A percentile compares a stretch with the other conserved stretches of the same genome.
phyloP scores from a whole-genome alignment of 2,329 filamentous ascomycete species.

The Alternaria infectoria region DNA sequence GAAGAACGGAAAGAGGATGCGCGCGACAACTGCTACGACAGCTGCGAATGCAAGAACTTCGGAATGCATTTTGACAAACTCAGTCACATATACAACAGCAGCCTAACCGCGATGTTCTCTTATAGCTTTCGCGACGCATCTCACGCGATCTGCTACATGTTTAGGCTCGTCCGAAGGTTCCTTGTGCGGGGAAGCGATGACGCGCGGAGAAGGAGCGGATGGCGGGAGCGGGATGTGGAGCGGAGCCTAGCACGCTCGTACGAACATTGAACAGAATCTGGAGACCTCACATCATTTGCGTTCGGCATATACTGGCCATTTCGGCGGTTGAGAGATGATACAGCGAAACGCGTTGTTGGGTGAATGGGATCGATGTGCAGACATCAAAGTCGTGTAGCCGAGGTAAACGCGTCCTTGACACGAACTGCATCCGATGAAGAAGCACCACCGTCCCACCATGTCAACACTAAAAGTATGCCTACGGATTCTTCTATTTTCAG shows the following conservation, averaged over 20 bases:
- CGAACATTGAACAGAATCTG: not conserved
- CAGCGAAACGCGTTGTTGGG: not conserved
- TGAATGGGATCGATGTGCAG: not conserved
- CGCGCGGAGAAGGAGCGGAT: not conserved
- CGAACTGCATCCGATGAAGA: not conserved
- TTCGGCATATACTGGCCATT: not conserved
- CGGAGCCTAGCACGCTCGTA: not conserved
- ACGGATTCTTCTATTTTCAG: not conserved
- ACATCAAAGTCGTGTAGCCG: not conserved
- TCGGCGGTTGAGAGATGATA: not conserved
- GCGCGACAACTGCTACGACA: conserved; percentile 4
- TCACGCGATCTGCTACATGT: not conserved
- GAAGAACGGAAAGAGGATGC: conserved; percentile 9
- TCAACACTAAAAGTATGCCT: not conserved
- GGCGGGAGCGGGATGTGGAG: not conserved
- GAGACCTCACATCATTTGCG: not conserved
- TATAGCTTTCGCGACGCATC: not conserved
- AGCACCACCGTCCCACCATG: not conserved
- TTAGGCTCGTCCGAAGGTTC: not conserved
- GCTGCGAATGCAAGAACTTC: conserved; percentile 1
- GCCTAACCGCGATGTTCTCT: not conserved
- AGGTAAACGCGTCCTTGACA: not conserved
- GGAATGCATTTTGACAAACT: conserved; percentile 4
- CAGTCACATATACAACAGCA: not conserved
- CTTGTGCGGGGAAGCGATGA: conserved; percentile 4